phyloP scores from a whole-genome alignment of 345 rosid genomes.

The Pugionium dolabratum region DNA sequence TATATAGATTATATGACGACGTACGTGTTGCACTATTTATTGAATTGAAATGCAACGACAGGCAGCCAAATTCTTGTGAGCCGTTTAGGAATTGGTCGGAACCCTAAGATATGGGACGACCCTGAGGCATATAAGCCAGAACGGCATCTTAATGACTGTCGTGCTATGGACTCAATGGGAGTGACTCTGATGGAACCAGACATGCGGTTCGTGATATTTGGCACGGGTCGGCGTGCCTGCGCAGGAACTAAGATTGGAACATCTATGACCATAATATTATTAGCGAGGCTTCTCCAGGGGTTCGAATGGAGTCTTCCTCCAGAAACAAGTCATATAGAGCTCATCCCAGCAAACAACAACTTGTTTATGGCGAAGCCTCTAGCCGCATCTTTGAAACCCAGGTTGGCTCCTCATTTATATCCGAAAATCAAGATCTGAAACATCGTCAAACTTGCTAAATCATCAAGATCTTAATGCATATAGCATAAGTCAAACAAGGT shows the following conservation, averaged over 20 bases:
- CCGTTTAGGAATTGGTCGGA: constrained; percentile 36
- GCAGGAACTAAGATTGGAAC: constrained; percentile 38
- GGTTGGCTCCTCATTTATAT: constrained; percentile 33
- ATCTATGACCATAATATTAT: constrained; percentile 46
- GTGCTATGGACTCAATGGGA: not conserved
- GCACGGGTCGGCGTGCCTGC: constrained; percentile 53
- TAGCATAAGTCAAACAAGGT: too few relatives aligned
- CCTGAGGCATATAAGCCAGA: constrained; percentile 39
- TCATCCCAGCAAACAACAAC: constrained; percentile 20
- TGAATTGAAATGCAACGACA: not conserved
- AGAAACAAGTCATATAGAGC: constrained; percentile 5
- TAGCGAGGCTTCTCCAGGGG: constrained; percentile 56
- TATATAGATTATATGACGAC: too few relatives aligned
- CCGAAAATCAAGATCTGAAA: constrained; percentile 6
- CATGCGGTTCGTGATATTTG: constrained; percentile 43
- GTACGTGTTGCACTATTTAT: not conserved
- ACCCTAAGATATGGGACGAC: constrained; percentile 39
- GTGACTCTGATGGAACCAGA: constrained; percentile 36
- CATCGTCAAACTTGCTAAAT: not conserved
- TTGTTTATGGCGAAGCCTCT: constrained; percentile 38
- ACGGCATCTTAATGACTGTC: constrained; percentile 25
- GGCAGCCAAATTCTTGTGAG: constrained; percentile 42
- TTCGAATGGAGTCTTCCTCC: constrained; percentile 45
- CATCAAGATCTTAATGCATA: too few relatives aligned
- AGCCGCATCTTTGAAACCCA: constrained; percentile 37